Percentiles rank a stretch among this genome's conserved stretches.
phyloP scores from a whole-genome alignment of 192 early-diverging fungal genomes.

The Backusella morwellensis region DNA sequence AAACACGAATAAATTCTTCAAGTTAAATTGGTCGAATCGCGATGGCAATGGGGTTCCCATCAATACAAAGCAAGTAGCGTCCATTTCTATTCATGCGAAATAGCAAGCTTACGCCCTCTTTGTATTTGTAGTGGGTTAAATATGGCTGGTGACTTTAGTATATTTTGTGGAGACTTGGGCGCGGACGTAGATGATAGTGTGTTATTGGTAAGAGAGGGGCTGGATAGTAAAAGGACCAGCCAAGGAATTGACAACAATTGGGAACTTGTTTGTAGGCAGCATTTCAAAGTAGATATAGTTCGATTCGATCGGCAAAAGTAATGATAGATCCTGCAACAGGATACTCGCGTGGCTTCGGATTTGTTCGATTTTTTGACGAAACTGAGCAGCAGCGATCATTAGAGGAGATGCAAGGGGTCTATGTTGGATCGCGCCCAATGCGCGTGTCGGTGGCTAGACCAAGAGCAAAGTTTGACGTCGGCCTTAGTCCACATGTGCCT shows the following conservation, averaged over 20 bases:
- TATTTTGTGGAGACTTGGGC: constrained; percentile 13
- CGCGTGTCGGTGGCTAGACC: constrained; percentile 10
- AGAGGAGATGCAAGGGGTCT: constrained; percentile 17
- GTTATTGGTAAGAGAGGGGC: background rate
- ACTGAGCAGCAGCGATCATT: constrained; percentile 4
- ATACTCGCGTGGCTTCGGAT: constrained; percentile 86
- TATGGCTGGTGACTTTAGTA: constrained; percentile 12
- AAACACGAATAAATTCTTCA: constrained; percentile 12
- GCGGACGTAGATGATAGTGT: constrained; percentile 10
- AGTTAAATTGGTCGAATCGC: constrained; percentile 17
- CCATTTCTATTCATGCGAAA: background rate
- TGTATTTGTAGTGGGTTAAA: background rate
- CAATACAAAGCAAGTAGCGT: background rate
- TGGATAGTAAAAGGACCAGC: background rate
- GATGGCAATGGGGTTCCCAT: constrained; percentile 12
- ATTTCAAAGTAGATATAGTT: constrained; percentile 15
- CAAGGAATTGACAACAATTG: background rate
- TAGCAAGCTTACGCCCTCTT: background rate
- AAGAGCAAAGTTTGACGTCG: constrained; percentile 15
- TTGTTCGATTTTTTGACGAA: constrained; percentile 38
- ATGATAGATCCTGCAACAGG: constrained; percentile 84
- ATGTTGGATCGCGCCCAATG: constrained; percentile 11
- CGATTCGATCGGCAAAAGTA: constrained; percentile 68
- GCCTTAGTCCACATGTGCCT: background rate
- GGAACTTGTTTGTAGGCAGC: background rate